Percentiles rank a stretch among this genome's conserved stretches.
These are phyloP conservation scores for Neurospora crassa DNA, from an alignment of 2,329 filamentous ascomycete species.

Conservation along the genomic window DNA sequence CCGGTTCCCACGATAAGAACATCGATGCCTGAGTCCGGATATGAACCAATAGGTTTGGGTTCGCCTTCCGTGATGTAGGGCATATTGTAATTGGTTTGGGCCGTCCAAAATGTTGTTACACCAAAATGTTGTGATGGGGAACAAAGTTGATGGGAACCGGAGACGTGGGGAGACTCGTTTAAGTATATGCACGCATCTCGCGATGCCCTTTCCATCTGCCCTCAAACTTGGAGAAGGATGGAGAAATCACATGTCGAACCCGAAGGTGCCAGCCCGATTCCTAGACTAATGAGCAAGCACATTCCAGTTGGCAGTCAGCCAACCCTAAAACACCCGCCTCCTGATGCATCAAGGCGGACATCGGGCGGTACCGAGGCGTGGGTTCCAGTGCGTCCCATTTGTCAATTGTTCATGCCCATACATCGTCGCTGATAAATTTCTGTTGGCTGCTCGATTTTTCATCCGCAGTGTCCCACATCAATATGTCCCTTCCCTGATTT, in stretches of 20 bases:
- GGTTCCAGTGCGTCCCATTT: neutral
- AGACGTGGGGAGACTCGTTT: neutral
- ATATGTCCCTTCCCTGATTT: neutral
- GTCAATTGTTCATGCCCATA: neutral
- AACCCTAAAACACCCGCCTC: neutral
- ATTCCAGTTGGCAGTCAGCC: neutral
- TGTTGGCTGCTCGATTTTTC: neutral
- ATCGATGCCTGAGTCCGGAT: conserved; percentile 35
- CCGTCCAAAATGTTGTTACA: neutral
- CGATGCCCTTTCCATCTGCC: neutral
- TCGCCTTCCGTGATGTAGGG: conserved; percentile 22
- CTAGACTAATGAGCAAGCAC: neutral
- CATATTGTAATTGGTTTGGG: conserved; percentile 3
- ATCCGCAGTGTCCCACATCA: neutral
- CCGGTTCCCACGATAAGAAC: conserved; percentile 46
- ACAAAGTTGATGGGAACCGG: neutral
- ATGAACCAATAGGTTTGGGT: conserved; percentile 40
- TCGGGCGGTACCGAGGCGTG: neutral
- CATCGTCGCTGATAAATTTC: neutral
- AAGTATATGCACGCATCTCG: neutral
- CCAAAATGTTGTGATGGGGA: neutral
- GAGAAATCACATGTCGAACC: neutral
- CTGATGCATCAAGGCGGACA: neutral
- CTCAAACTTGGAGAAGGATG: neutral
- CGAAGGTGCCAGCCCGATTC: neutral